Evolutionary conservation across 202 grass and related monocot species (phyloP).

Genomic region (Setaria viridis): DNA sequence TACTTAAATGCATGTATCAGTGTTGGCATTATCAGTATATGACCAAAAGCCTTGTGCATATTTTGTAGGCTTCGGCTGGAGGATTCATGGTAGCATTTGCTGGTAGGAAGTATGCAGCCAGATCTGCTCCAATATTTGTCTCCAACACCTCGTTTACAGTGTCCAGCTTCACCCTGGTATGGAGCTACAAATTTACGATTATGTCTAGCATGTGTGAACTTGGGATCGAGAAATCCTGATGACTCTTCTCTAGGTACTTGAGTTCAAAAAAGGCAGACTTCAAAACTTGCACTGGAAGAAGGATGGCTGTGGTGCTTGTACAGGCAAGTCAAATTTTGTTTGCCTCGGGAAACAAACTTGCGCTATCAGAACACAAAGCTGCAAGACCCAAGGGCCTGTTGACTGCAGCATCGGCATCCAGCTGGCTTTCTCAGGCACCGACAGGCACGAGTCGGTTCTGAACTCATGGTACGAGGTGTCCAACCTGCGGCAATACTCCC

Average conservation of each 20-base stretch:
- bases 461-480: slow-evolving; percentile 99
- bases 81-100: slow-evolving; percentile 99
- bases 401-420: slow-evolving; percentile 97
- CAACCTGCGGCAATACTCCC: slow-evolving; percentile 89
- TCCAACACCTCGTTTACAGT: slow-evolving; percentile 72
- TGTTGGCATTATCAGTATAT: background rate
- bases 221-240: slow-evolving; percentile 18
- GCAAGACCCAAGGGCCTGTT: slow-evolving; percentile 76
- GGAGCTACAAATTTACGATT: slow-evolving; percentile 8
- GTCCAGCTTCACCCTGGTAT: slow-evolving; percentile 97
- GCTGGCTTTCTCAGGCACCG: slow-evolving; percentile 91
- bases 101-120: slow-evolving; percentile 93
- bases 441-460: slow-evolving; percentile 83
- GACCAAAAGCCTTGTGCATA: slow-evolving; percentile 33
- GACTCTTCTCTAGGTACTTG: slow-evolving; percentile 67
- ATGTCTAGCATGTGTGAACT: slow-evolving; percentile 5
- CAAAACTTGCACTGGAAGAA: slow-evolving; percentile 94
- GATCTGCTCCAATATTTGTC: slow-evolving; percentile 74
- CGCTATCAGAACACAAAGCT: slow-evolving; percentile 71
- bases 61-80: slow-evolving; percentile 72
- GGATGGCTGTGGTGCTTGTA: slow-evolving; percentile 78
- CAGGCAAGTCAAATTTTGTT: slow-evolving; percentile 69
- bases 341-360: slow-evolving; percentile 82
- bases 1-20: slow-evolving; percentile 35
- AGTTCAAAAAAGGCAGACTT: slow-evolving; percentile 94